Evolutionary conservation across 345 rosid genomes (phyloP), one percentile per base, ranked within the genome.

Genomic region (Pistacia integerrima): DNA sequence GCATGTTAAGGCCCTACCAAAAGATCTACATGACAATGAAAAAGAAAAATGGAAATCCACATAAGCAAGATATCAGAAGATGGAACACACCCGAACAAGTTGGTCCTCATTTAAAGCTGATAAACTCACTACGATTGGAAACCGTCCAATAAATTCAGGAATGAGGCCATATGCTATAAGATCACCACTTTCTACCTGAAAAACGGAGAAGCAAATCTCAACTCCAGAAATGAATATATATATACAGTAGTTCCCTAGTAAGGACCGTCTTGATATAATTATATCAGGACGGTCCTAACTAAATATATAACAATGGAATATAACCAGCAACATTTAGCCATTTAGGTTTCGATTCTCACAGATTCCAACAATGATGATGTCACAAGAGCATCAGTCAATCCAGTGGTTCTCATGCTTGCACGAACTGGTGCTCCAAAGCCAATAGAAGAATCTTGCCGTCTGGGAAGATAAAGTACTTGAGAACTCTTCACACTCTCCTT

Each of bases 401-500:
- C 85, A 54, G 89, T 77, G 12, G 58, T 82, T 25, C 87, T 93
- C 98, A 96, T 91, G 84, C 87, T 96, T 82, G 89, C 82, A 49
- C 99, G 97, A 49, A 96, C 94, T 22, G 92, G 93, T 66, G 97
- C 93, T 58, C 97, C 97, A 87, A 95, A 95, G 77, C 99, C 99
- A 77, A 96, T 92, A 36, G 99, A 96, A 74, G 99, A 88, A 83
- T 96, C 98, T 59, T 92, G 97, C 61, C 87, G 89, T 81, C 99
- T 96, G 85, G 61, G 35, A 66, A 83, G 55, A 25, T 25, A 25
- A 25, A 25, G 0, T 25, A 25, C 25, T 25, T 25, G 25, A 25
- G 25, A 25, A 25, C 25, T 25, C 25, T 25, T 25, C 25, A 25
- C 25, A 25, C 25, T 25, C 25, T 25, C 25, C 25, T 25, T 25